Conservation (phyloP, 2,329 filamentous ascomycete genomes). For the Aspergillus niger region DNA sequence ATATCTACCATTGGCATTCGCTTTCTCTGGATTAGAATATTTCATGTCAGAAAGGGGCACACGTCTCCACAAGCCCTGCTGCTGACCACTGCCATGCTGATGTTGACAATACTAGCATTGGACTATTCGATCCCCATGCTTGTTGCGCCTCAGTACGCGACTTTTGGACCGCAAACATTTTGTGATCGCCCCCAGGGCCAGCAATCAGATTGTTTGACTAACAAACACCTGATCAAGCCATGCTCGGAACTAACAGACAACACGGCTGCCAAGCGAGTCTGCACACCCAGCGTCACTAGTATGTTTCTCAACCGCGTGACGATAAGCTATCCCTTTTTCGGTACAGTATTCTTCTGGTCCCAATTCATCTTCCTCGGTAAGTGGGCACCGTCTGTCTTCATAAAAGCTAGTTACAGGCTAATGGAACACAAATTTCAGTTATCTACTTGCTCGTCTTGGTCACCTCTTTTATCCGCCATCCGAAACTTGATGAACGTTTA, state of each 20-base stretch:
- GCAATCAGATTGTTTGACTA: constrained; percentile 72
- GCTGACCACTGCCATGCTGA: constrained; percentile 86
- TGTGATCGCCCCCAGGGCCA: constrained; percentile 71
- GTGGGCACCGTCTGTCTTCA: constrained; percentile 7
- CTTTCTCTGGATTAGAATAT: constrained; percentile 93
- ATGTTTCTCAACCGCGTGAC: constrained; percentile 92
- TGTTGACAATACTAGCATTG: constrained; percentile 83
- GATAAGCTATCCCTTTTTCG: constrained; percentile 94
- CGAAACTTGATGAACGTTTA: constrained; percentile 72
- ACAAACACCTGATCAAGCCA: constrained; percentile 69
- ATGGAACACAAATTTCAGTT: constrained; percentile 27
- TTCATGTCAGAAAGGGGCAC: constrained; percentile 84
- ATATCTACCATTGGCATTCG: constrained; percentile 87
- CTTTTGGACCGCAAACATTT: constrained; percentile 91
- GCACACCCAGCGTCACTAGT: constrained; percentile 86
- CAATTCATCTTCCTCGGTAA: constrained; percentile 84
- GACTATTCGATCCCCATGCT: constrained; percentile 93
- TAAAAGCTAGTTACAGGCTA: background rate
- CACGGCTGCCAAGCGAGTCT: constrained; percentile 73
- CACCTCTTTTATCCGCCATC: constrained; percentile 76
- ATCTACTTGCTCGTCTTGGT: constrained; percentile 82
- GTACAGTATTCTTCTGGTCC: constrained; percentile 90
- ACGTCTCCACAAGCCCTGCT: constrained; percentile 91
- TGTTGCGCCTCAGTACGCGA: constrained; percentile 93
- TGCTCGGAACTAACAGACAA: constrained; percentile 78